phyloP scores from a whole-genome alignment of 140 eudicot species.

The Anethum foeniculum region DNA sequence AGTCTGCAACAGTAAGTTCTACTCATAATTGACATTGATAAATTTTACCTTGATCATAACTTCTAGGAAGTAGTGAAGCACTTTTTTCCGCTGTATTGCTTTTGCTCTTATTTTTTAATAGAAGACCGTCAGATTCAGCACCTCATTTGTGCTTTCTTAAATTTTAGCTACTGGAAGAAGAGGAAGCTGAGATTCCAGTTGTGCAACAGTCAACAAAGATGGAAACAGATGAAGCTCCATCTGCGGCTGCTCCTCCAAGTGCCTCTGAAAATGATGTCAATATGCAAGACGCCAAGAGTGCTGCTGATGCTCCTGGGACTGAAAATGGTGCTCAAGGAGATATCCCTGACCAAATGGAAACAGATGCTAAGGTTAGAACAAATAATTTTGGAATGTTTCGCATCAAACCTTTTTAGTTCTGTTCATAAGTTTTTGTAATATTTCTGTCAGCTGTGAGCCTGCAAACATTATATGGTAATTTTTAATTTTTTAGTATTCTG shows the following conservation, averaged over 20 bases:
- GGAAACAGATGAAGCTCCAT: conserved; percentile 63
- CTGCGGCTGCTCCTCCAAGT: conserved; percentile 16
- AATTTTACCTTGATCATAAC: background rate
- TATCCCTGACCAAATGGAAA: conserved; percentile 64
- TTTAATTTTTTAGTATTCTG: background rate
- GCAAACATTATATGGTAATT: background rate
- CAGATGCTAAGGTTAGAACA: conserved; percentile 59
- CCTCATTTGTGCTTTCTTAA: background rate
- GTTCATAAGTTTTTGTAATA: background rate
- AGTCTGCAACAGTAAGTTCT: conserved; percentile 66
- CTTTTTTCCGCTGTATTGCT: background rate
- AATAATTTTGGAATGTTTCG: background rate
- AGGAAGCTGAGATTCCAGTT: conserved; percentile 66
- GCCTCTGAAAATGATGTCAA: conserved; percentile 54
- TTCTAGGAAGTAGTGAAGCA: background rate
- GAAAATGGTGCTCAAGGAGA: conserved; percentile 77
- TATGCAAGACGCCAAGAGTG: conserved; percentile 67
- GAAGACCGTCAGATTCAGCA: background rate
- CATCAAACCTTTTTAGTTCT: background rate
- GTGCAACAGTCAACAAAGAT: conserved; percentile 54
- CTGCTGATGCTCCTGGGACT: conserved; percentile 30
- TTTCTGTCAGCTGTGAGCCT: background rate
- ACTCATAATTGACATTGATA: background rate
- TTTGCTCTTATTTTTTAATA: background rate
- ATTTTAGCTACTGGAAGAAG: conserved; percentile 80